Conservation (phyloP, 345 rosid genomes). For the Melastoma malabathricum region DNA sequence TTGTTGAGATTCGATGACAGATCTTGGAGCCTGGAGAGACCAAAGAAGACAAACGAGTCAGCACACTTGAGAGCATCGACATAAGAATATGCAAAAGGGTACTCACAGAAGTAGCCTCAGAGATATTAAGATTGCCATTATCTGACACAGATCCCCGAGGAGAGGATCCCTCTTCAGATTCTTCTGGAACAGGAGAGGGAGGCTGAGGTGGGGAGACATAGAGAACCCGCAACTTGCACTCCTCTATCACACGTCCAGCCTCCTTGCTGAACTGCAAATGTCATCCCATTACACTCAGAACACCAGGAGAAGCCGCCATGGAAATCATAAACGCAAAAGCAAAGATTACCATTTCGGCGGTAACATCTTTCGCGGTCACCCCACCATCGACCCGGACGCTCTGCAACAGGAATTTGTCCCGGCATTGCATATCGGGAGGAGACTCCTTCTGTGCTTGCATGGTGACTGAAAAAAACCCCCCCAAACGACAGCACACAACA, state of each 20-base stretch:
- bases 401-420: conserved; percentile 84
- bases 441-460: conserved; percentile 87
- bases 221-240: conserved; percentile 60
- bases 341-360: conserved; percentile 43
- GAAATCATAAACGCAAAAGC: background rate
- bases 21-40: conserved; percentile 30
- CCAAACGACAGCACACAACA: background rate
- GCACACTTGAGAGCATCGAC: too few relatives aligned
- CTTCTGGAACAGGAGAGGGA: conserved; percentile 86
- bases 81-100: background rate
- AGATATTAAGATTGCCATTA: conserved; percentile 27
- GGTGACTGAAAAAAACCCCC: conserved; percentile 36
- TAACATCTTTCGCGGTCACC: conserved; percentile 37
- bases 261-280: conserved; percentile 53
- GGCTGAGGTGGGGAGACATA: conserved; percentile 78
- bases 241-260: conserved; percentile 44
- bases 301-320: background rate
- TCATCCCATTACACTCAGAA: conserved; percentile 5
- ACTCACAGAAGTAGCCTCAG: conserved; percentile 26
- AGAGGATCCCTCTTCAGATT: conserved; percentile 76
- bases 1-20: conserved; percentile 33
- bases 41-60: conserved; percentile 3
- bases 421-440: conserved; percentile 78
- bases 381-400: conserved; percentile 52
- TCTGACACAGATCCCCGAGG: conserved; percentile 45